phyloP scores from a whole-genome alignment of 352 stramenopile species.

The Phytophthora rubi region DNA sequence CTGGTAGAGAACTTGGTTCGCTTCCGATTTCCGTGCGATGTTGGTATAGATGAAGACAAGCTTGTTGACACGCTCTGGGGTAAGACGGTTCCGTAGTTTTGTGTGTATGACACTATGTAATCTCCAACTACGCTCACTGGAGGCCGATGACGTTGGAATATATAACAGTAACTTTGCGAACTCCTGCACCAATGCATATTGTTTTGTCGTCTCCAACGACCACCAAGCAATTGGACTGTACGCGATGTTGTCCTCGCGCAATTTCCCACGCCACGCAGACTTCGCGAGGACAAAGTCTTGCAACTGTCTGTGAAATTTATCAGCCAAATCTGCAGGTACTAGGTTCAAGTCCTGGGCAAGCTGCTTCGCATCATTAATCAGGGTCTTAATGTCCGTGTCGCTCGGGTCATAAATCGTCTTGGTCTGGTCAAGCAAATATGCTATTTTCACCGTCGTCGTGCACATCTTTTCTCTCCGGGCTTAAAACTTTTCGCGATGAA shows the following conservation, averaged over 20 bases:
- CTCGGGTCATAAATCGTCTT: neutral
- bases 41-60: conserved; percentile 31
- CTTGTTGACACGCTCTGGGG: conserved; percentile 25
- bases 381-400: neutral
- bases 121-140: conserved; percentile 34
- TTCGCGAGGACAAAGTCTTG: conserved; percentile 8
- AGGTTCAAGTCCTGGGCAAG: neutral
- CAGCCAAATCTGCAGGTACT: neutral
- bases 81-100: conserved; percentile 15
- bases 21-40: neutral
- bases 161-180: conserved; percentile 17
- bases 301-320: conserved; percentile 11
- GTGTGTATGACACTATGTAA: conserved; percentile 24
- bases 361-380: conserved; percentile 1
- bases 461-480: conserved; percentile 10
- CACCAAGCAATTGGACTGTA: conserved; percentile 13
- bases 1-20: conserved; percentile 24
- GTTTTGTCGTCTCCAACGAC: neutral
- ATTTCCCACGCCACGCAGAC: neutral
- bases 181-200: neutral
- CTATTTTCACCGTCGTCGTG: neutral
- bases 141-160: conserved; percentile 27
- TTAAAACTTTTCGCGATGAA: neutral
- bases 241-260: neutral
- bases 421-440: conserved; percentile 13